These are phyloP conservation scores for Pulveroboletus frians DNA, from an alignment of 768 basidiomycete genomes.

Conservation along the genomic window DNA sequence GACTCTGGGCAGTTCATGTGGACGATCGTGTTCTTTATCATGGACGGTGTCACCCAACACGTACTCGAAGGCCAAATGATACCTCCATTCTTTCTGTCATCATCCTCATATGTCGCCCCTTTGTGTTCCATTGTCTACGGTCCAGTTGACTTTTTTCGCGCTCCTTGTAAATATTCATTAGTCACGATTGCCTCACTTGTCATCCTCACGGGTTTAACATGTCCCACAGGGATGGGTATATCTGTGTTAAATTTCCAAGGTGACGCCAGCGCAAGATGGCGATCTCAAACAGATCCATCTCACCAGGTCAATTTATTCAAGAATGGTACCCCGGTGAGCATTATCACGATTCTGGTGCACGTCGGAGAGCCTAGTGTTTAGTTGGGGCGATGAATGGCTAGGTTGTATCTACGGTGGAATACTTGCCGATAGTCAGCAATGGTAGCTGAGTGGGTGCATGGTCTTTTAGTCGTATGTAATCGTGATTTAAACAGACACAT, in stretches of 20 bases:
- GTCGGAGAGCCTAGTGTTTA: not conserved
- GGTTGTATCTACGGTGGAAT: conserved; percentile 19
- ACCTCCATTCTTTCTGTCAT: conserved; percentile 64
- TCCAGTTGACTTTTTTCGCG: not conserved
- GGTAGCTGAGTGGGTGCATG: conserved; percentile 9
- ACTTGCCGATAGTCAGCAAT: conserved; percentile 14
- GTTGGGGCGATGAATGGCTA: no score
- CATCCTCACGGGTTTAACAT: conserved; percentile 89
- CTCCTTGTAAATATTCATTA: conserved; percentile 77
- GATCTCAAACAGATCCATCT: conserved; percentile 89
- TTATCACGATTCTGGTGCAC: conserved; percentile 74
- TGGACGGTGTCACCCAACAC: no score
- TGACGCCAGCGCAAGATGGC: conserved; percentile 91
- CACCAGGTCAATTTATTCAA: conserved; percentile 84
- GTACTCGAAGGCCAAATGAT: conserved; percentile 62
- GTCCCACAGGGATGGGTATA: conserved; percentile 96
- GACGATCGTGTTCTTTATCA: no score
- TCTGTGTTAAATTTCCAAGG: conserved; percentile 51
- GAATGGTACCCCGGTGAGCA: conserved; percentile 88
- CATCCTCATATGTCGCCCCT: conserved; percentile 51
- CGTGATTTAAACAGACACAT: no score
- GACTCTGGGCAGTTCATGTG: no score
- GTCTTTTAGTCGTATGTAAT: no score
- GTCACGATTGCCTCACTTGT: conserved; percentile 92
- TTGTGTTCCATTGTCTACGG: no score